Evolutionary conservation across 2,329 filamentous ascomycete species (phyloP).

Genomic region (Claviceps quebecensis): DNA sequence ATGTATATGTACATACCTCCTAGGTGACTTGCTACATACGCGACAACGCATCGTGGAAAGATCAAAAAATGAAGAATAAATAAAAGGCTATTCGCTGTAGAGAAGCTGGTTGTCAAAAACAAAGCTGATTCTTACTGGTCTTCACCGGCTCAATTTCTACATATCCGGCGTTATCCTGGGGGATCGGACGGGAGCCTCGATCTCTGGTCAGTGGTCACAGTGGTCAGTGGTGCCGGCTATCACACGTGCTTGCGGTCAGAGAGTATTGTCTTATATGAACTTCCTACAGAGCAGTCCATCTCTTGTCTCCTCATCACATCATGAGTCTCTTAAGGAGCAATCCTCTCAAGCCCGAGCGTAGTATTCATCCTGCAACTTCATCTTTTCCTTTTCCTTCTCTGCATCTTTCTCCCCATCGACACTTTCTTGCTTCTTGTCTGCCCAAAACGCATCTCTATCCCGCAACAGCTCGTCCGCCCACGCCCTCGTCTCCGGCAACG

Average conservation of each 20-base stretch:
- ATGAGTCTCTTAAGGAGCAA: not conserved
- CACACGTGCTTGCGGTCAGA: not conserved
- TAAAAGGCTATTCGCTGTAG: not conserved
- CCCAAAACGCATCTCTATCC: conserved; percentile 67
- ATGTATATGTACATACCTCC: no score
- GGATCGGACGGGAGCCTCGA: not conserved
- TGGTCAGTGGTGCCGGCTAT: not conserved
- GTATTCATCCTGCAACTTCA: conserved; percentile 34
- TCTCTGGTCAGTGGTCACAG: not conserved
- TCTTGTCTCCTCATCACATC: not conserved
- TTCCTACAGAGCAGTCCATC: not conserved
- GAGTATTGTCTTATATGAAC: not conserved
- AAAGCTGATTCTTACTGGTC: not conserved
- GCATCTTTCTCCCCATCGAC: conserved; percentile 30
- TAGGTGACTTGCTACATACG: no score
- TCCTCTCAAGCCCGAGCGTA: conserved; percentile 21
- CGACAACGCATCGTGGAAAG: not conserved
- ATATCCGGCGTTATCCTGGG: not conserved
- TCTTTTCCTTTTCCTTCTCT: conserved; percentile 22
- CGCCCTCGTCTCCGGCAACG: conserved; percentile 60
- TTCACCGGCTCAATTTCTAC: not conserved
- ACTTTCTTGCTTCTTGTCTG: conserved; percentile 29
- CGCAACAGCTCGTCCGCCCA: conserved; percentile 67
- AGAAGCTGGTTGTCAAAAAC: not conserved
- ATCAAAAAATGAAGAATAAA: not conserved